phyloP scores from a whole-genome alignment of 164 flowering plant genomes.

The Vitis riparia region DNA sequence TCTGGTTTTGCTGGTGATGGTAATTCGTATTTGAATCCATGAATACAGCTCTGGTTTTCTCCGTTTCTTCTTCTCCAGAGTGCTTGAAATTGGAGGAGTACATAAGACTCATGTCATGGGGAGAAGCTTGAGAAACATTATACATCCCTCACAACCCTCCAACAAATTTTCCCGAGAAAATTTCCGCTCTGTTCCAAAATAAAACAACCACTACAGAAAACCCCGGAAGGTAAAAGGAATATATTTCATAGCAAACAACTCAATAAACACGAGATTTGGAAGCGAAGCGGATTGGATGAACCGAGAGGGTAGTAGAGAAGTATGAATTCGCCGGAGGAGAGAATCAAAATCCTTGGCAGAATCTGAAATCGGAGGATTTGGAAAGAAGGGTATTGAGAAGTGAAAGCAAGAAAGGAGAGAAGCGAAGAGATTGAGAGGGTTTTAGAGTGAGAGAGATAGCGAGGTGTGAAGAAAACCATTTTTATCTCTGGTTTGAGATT shows the following conservation, averaged over 20 bases:
- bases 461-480: not conserved
- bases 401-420: conserved; percentile 21
- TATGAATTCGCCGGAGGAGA: not conserved
- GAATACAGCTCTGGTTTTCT: conserved; percentile 4
- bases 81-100: conserved; percentile 6
- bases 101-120: not conserved
- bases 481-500: conserved; percentile 10
- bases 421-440: not conserved
- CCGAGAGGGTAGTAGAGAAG: too few relatives aligned
- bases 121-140: conserved; percentile 25
- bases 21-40: conserved; percentile 33
- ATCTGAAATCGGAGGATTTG: not conserved
- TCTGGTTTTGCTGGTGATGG: conserved; percentile 5
- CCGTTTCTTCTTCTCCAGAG: not conserved
- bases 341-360: not conserved
- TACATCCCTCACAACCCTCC: conserved; percentile 12
- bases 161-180: conserved; percentile 5
- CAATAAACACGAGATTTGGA: too few relatives aligned
- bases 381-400: not conserved
- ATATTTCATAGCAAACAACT: too few relatives aligned
- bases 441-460: conserved; percentile 6
- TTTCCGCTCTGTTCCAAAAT: not conserved
- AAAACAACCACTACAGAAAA: not conserved
- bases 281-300: too few relatives aligned
- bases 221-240: conserved; percentile 7